Evolutionary conservation across 805 yeast species (phyloP).

Genomic region (Priceomyces carsonii): DNA sequence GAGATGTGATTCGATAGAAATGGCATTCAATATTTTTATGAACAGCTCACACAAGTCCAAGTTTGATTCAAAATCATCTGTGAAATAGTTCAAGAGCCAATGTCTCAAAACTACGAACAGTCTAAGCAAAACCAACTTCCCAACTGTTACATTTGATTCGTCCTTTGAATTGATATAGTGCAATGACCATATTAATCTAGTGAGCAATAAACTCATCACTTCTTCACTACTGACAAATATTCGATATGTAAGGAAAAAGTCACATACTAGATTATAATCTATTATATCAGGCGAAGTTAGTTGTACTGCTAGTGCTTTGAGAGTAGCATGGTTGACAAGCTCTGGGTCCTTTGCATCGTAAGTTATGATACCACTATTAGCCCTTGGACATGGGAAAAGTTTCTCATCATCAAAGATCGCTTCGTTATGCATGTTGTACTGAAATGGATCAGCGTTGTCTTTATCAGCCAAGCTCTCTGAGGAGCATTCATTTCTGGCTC

Average conservation of each 20-base stretch:
- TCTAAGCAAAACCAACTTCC: conserved; percentile 70
- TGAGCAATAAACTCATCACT: conserved; percentile 59
- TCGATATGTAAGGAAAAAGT: conserved; percentile 84
- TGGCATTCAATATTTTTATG: conserved; percentile 47
- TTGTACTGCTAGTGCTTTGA: conserved; percentile 54
- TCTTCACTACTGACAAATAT: conserved; percentile 60
- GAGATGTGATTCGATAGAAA: conserved; percentile 31
- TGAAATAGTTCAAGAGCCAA: conserved; percentile 86
- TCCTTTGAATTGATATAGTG: conserved; percentile 35
- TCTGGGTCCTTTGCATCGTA: conserved; percentile 36
- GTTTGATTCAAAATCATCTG: conserved; percentile 64
- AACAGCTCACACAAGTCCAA: conserved; percentile 40
- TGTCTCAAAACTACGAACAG: conserved; percentile 86
- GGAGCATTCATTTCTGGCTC: conserved; percentile 6
- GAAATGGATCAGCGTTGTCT: conserved; percentile 10
- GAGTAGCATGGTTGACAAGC: conserved; percentile 35
- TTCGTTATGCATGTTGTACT: conserved; percentile 38
- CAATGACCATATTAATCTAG: conserved; percentile 74
- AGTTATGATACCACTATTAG: conserved; percentile 23
- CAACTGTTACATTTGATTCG: conserved; percentile 40
- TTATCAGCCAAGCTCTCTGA: conserved; percentile 1
- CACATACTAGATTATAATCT: conserved; percentile 77
- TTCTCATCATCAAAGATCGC: conserved; percentile 36
- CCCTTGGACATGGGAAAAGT: conserved; percentile 32
- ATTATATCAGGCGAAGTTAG: conserved; percentile 71